phyloP scores from a whole-genome alignment of 108 stramenopile species.

The Skeletonema potamos region DNA sequence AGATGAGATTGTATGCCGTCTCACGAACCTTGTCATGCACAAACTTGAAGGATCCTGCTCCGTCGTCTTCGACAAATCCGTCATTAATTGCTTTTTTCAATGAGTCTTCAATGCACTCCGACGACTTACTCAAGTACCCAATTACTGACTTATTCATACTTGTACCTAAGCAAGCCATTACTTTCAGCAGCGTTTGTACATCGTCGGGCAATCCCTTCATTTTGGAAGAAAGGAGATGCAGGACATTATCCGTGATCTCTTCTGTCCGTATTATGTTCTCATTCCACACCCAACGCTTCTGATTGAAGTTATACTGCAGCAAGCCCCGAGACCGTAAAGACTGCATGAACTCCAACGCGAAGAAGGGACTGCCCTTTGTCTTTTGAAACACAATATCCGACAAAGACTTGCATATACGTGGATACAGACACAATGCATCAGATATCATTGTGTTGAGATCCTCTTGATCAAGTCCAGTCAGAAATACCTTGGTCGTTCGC shows the following conservation, averaged over 20 bases:
- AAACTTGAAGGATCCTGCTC: conserved; percentile 18
- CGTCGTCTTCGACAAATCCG: conserved; percentile 19
- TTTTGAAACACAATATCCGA: conserved; percentile 19
- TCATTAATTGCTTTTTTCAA: conserved; percentile 17
- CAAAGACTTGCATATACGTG: conserved; percentile 26
- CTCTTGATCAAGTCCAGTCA: conserved; percentile 14
- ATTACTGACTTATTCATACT: conserved; percentile 14
- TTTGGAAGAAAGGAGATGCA: conserved; percentile 33
- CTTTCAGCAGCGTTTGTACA: conserved; percentile 13
- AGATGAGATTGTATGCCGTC: conserved; percentile 55
- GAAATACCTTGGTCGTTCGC: conserved; percentile 11
- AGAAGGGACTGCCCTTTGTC: conserved; percentile 36
- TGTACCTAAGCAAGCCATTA: conserved; percentile 39
- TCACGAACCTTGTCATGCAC: conserved; percentile 56
- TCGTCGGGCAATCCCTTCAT: conserved; percentile 26
- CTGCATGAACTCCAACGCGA: conserved; percentile 21
- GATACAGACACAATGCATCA: conserved; percentile 27
- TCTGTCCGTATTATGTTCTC: conserved; percentile 7
- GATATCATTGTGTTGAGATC: conserved; percentile 41
- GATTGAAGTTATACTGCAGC: conserved; percentile 10
- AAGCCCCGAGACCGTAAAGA: conserved; percentile 16
- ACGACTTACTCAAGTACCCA: background rate
- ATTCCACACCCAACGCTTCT: conserved; percentile 33
- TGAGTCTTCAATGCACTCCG: background rate
- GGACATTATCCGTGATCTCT: conserved; percentile 41